Evolutionary conservation across 140 eudicot genomes (phyloP), one percentile per base, ranked within the genome.

Genomic region (Bidens hawaiensis): DNA sequence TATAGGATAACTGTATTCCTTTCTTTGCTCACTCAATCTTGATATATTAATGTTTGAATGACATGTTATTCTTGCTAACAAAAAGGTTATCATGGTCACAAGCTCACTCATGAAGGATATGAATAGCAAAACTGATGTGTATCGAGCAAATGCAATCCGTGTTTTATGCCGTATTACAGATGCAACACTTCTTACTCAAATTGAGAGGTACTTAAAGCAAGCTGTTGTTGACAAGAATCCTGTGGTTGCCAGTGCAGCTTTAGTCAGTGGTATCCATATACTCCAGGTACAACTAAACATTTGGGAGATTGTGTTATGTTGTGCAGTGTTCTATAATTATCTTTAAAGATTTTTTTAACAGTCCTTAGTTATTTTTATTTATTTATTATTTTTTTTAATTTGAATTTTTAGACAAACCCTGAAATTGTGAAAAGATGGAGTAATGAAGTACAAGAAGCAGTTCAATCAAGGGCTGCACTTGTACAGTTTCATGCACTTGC

Each of bases 191-290:
- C 82, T 87, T 18, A 87, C 98, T 45, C 98, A 91, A 78, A 90
- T 90, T 27, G 97, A 90, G 81, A 84, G 97, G 78, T 91, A 87
- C 81, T 72, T 91, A 69, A 91, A 91, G 71, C 96, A 91, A 80
- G 98, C 98, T 15, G 80, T 87, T 46, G 96, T 87, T 53, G 98
- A 91, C 83, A 91, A 91, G 78, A 91, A 87, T 64, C 98, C 98
- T 17, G 93, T 91, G 9, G 98, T 91, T 71, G 95, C 96, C 30
- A 91, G 98, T 82, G 98, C 98, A 14, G 98, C 98, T 66, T 78
- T 91, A 70, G 98, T 91, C 70, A 87, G 98, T 45, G 98, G 96
- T 46, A 87, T 91, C 69, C 97, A 87, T 84, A 80, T 87, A 81
- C 94, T 88, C 47, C 96, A 88, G 96, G 96, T 88, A 72, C 18